Base-by-base conservation (phyloP, 2,329 filamentous ascomycete species). In the Fusarium subtropicale region DNA sequence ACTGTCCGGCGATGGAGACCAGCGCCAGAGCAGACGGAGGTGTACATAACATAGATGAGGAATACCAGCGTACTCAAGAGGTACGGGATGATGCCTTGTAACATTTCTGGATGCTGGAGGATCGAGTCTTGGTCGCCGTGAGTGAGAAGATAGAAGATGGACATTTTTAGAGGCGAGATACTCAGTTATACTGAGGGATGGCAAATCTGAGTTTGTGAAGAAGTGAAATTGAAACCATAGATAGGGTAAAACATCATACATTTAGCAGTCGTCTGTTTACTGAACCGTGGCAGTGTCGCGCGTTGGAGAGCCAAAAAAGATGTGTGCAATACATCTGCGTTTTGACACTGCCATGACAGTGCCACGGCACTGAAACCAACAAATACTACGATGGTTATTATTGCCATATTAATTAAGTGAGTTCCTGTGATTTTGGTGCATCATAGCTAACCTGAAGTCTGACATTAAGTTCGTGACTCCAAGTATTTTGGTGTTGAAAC, bases 321-420 rank as follows among this genome's bases (percentile, higher is more conserved):
- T 13, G 34, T 28, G 7, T 11, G 26, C 33, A 28, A 20, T 18
- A 41, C 13, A 28, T 7, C 26, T 28, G 18, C 10, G 7, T 30
- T 52, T 30, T 52, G 48, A 41, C 48, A 52, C 48, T 52, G 24
- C 31, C 48, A 30, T 52, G 48, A 30, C 48, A 41, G 33, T 18
- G 9, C 33, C 6, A 52, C 3, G 7, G 18, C 24, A 28, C 12
- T 26, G 7, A 12, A 30, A 22, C 13, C 9, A 13, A 8, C 5
- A 20, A 28, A 26, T 39, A 10, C 6, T 20, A 11, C 6, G 3
- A 28, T n/a, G 28, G 20, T 5, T 1, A 28, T 28, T 4, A 26
- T 28, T 38, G 30, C 18, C 9, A 26, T 11, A 24, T 16, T 8
- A 3, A 16, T 26, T 26, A 16, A 9, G 15, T 4, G 13, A 28